phyloP scores from a whole-genome alignment of 768 basidiomycete species.

The Saitozyma podzolica region DNA sequence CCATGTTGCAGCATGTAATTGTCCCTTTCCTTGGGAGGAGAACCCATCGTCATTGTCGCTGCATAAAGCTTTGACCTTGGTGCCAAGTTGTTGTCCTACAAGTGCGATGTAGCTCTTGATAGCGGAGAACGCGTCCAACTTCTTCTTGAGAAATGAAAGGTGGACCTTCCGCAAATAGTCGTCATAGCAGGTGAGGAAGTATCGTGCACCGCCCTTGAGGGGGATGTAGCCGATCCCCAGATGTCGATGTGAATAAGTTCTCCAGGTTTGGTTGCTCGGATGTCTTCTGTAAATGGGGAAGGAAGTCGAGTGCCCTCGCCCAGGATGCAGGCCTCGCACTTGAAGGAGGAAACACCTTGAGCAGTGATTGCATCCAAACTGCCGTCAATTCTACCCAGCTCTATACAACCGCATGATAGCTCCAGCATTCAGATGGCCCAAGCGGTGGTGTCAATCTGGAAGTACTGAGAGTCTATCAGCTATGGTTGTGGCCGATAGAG shows the following conservation, averaged over 20 bases:
- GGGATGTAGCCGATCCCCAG: constrained; percentile 3
- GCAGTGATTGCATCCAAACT: not conserved
- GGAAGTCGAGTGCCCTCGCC: not conserved
- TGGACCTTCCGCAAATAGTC: constrained; percentile 14
- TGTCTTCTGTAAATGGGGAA: not conserved
- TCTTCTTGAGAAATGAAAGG: constrained; percentile 13
- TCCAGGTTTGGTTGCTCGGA: no score
- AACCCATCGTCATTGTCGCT: no score
- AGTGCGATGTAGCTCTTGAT: constrained; percentile 6
- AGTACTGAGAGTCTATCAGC: no score
- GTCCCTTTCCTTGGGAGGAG: no score
- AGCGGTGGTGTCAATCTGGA: no score
- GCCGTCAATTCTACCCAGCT: constrained; percentile 8
- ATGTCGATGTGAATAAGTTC: constrained; percentile 3
- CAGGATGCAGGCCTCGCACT: not conserved
- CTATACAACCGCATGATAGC: constrained; percentile 6
- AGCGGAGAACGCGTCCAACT: constrained; percentile 9
- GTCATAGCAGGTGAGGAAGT: constrained; percentile 18
- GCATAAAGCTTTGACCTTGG: no score
- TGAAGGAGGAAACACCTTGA: not conserved
- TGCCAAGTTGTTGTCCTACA: constrained; percentile 15
- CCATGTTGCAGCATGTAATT: no score
- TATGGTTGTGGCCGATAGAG: no score
- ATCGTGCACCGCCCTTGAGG: constrained; percentile 4
- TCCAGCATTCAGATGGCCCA: not conserved